Base-by-base conservation (phyloP, 2,329 filamentous ascomycete genomes). In the Trichoderma sp. region DNA sequence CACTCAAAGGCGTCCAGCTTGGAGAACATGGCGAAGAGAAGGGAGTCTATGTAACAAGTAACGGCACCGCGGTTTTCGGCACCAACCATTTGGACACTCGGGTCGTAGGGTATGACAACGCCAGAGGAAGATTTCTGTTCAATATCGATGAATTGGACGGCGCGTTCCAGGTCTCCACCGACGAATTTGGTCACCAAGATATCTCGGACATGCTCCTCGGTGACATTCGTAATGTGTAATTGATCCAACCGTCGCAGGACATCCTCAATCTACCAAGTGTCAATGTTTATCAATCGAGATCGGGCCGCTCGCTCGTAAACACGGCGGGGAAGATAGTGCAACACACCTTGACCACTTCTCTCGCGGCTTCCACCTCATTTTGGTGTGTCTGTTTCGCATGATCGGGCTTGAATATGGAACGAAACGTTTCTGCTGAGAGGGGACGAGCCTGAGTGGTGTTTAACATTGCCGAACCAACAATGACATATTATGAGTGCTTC, bases 1-100 rank as follows among this genome's bases (percentile, higher is more conserved):
- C 91, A 92, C 78, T 98, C 94, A 77, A 97, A 99, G 71, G 91
- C 94, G 72, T 93, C 90, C 42, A 97, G 84, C 69, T 92, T 90
- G 19, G 92, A 91, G 77, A 98, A 98, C 93, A 99, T 97, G 77
- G 94, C 91, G 77, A 97, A 98, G 1, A 99, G 85, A 25, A 98
- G 81, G 0, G 94, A 87, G 77, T 98, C 95, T 17, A 98, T 83
- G 77, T 96, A 98, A 81, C 95, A 99, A n/a, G 94, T 98, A 39
- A 97, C 93, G 57, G 87, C 88, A 53, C 90, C 86, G 57, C 93
- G 86, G 75, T 99, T 99, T 73, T 92, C 90, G 13, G 95, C 94
- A 7, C 95, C 95, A 5, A 92, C 81, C 82, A 98, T 89, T 67
- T 86, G 86, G 8, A 90, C 84, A 64, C 85, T 84, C 9, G 92